phyloP scores from a whole-genome alignment of 148 eudicot genomes.

The Vaccinium macrocarpon region DNA sequence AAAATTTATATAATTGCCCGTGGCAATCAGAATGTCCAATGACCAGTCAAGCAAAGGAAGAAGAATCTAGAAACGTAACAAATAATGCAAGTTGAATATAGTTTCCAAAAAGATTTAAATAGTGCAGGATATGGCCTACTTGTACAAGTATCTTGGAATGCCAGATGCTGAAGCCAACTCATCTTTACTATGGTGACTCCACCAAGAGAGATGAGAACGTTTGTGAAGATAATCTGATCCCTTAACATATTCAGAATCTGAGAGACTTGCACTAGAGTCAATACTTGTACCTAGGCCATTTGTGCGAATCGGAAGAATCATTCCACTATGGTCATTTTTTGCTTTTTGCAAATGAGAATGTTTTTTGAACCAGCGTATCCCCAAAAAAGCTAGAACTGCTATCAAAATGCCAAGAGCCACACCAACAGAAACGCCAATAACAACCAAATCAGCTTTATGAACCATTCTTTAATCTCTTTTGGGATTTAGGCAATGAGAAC shows the following conservation, averaged over 20 bases:
- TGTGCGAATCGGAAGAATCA: conserved; percentile 52
- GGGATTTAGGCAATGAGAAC: conserved; percentile 39
- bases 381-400: conserved; percentile 49
- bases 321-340: conserved; percentile 26
- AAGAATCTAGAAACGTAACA: neutral
- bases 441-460: conserved; percentile 44
- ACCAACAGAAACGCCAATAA: conserved; percentile 68
- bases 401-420: conserved; percentile 63
- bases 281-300: conserved; percentile 56
- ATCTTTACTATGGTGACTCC: conserved; percentile 61
- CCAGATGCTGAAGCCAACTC: conserved; percentile 64
- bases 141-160: conserved; percentile 75
- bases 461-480: conserved; percentile 52
- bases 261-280: conserved; percentile 55
- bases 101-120: neutral
- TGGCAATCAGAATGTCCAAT: neutral
- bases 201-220: conserved; percentile 49
- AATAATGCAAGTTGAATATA: neutral
- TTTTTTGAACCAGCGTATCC: conserved; percentile 64
- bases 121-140: conserved; percentile 47
- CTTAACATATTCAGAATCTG: conserved; percentile 41
- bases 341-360: conserved; percentile 35
- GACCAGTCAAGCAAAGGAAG: conserved; percentile 5
- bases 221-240: conserved; percentile 37
- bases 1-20: neutral